Percentiles rank a stretch among this genome's conserved stretches.
phyloP scores from a whole-genome alignment of 1,284 basidiomycete species.

The Ganoderma leucocontextum region DNA sequence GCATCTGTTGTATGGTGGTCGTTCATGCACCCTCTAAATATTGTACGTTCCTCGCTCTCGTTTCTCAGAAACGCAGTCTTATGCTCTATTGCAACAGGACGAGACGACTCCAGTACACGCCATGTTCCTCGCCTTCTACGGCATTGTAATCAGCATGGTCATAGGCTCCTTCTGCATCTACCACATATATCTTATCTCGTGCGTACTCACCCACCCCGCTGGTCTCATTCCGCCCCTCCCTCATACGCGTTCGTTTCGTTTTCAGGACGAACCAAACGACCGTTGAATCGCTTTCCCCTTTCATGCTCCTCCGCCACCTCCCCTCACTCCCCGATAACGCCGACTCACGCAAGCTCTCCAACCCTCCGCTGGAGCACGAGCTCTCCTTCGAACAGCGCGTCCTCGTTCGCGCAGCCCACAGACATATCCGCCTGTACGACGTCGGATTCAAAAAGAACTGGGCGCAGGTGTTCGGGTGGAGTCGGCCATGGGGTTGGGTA shows the following conservation, averaged over 20 bases:
- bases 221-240: neutral
- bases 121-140: slow-evolving; percentile 70
- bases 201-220: slow-evolving; percentile 43
- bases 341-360: slow-evolving; percentile 57
- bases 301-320: slow-evolving; percentile 74
- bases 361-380: slow-evolving; percentile 80
- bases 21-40: slow-evolving; percentile 64
- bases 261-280: slow-evolving; percentile 88
- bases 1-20: slow-evolving; percentile 70
- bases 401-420: slow-evolving; percentile 73
- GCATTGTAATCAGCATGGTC: slow-evolving; percentile 69
- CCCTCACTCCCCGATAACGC: slow-evolving; percentile 60
- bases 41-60: slow-evolving; percentile 55
- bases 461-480: slow-evolving; percentile 70
- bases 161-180: slow-evolving; percentile 82
- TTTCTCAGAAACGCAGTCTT: slow-evolving; percentile 15
- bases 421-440: slow-evolving; percentile 76
- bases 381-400: slow-evolving; percentile 75
- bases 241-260: neutral
- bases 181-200: slow-evolving; percentile 85
- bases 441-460: slow-evolving; percentile 80
- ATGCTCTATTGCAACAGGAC: slow-evolving; percentile 51
- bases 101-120: slow-evolving; percentile 75
- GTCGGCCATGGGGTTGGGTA: slow-evolving; percentile 56
- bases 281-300: slow-evolving; percentile 81